phyloP scores from a whole-genome alignment of 2,329 filamentous ascomycete species.

The Trichoderma sp. region DNA sequence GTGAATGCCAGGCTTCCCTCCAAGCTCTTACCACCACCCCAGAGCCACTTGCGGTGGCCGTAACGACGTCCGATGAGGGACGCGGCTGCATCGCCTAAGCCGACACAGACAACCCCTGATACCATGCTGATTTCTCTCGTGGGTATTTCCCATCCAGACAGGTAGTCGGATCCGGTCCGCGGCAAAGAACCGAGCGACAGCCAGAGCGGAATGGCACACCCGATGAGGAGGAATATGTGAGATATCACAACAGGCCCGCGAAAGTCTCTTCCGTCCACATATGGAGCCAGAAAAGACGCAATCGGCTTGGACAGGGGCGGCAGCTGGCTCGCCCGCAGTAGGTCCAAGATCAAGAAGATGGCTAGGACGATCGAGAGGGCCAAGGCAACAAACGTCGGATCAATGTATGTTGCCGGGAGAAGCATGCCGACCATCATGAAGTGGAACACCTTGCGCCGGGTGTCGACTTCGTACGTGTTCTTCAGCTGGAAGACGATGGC shows the following conservation, averaged over 20 bases:
- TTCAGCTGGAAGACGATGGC: slow-evolving; percentile 74
- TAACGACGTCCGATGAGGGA: slow-evolving; percentile 86
- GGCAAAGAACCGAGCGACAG: slow-evolving; percentile 73
- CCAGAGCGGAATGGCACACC: slow-evolving; percentile 94
- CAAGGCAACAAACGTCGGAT: slow-evolving; percentile 80
- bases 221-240: slow-evolving; percentile 93
- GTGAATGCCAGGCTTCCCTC: slow-evolving; percentile 86
- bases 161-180: slow-evolving; percentile 57
- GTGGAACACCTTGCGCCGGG: slow-evolving; percentile 93
- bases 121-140: slow-evolving; percentile 84
- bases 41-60: slow-evolving; percentile 88
- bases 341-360: slow-evolving; percentile 84
- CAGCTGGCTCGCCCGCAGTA: slow-evolving; percentile 86
- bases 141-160: slow-evolving; percentile 74
- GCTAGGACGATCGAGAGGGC: slow-evolving; percentile 79
- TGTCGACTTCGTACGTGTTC: slow-evolving; percentile 85
- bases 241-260: slow-evolving; percentile 92
- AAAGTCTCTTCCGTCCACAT: slow-evolving; percentile 91
- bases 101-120: slow-evolving; percentile 89
- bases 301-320: slow-evolving; percentile 86
- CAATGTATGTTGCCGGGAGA: slow-evolving; percentile 80
- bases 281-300: slow-evolving; percentile 84
- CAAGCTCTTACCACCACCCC: slow-evolving; percentile 94
- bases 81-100: slow-evolving; percentile 91
- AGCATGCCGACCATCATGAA: slow-evolving; percentile 99